Percentiles rank a stretch among this genome's conserved stretches.
phyloP scores from a whole-genome alignment of 1,139 yeast genomes.

The Yamadazyma sp. region DNA sequence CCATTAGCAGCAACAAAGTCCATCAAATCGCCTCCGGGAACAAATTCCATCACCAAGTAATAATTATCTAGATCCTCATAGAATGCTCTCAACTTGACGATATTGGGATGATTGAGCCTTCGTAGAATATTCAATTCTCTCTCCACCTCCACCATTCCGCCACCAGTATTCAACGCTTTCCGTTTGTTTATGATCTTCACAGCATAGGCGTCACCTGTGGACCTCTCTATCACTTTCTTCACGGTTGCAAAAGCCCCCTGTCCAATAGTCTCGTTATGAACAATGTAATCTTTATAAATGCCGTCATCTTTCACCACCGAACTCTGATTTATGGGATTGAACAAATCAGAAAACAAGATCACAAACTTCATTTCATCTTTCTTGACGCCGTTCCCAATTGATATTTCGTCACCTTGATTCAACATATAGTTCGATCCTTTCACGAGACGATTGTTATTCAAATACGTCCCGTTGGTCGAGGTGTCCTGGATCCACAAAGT shows the following conservation, averaged over 20 bases:
- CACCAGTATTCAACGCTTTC: constrained; percentile 73
- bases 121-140: constrained; percentile 81
- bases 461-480: constrained; percentile 88
- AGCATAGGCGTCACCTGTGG: constrained; percentile 83
- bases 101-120: constrained; percentile 77
- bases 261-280: constrained; percentile 83
- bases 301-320: constrained; percentile 41
- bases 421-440: constrained; percentile 81
- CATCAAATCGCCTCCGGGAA: constrained; percentile 97
- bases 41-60: constrained; percentile 91
- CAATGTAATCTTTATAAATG: constrained; percentile 71
- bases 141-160: constrained; percentile 69
- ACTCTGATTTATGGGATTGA: constrained; percentile 32
- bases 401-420: constrained; percentile 88
- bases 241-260: constrained; percentile 98
- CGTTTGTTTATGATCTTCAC: constrained; percentile 85
- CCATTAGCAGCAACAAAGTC: constrained; percentile 93
- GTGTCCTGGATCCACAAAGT: constrained; percentile 66
- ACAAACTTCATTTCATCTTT: constrained; percentile 75
- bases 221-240: constrained; percentile 81
- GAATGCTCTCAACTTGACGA: constrained; percentile 78
- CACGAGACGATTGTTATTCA: constrained; percentile 71
- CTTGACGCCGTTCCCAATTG: constrained; percentile 85
- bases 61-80: constrained; percentile 80
- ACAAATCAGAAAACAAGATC: constrained; percentile 54